A percentile compares a stretch with the other conserved stretches of the same genome.
phyloP scores from a whole-genome alignment of 2,329 filamentous ascomycete genomes.

The Coleophoma cylindrospora region DNA sequence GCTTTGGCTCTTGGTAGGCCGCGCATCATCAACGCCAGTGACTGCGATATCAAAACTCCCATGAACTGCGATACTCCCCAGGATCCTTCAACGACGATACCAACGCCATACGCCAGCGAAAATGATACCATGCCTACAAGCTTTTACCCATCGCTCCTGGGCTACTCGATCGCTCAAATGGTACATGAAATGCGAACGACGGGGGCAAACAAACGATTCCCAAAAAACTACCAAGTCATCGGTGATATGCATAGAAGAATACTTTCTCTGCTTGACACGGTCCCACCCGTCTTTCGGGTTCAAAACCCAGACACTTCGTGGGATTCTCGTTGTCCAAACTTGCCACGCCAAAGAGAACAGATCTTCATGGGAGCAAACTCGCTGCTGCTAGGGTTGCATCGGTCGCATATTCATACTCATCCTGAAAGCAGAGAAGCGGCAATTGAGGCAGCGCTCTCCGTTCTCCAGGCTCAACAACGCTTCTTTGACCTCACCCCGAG shows the following conservation, averaged over 20 bases:
- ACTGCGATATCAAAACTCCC: conserved; percentile 1
- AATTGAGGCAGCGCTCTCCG: not conserved
- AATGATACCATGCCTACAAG: not conserved
- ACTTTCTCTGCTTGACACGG: not conserved
- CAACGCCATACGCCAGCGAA: not conserved
- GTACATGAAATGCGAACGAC: not conserved
- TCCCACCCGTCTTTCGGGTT: conserved; percentile 1
- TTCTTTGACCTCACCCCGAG: not conserved
- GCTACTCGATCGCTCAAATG: not conserved
- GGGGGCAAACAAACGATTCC: not conserved
- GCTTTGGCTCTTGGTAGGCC: conserved; percentile 2
- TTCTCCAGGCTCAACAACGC: conserved; percentile 1
- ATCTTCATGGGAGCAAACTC: not conserved
- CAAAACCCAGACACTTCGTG: conserved; percentile 3
- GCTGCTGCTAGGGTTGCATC: conserved; percentile 1
- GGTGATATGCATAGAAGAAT: not conserved
- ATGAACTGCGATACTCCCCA: conserved; percentile 1
- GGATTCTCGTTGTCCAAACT: not conserved
- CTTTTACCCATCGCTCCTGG: not conserved
- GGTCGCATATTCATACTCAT: not conserved
- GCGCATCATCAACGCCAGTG: conserved; percentile 1
- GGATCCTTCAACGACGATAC: not conserved
- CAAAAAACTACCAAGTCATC: not conserved
- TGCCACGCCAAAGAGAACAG: not conserved
- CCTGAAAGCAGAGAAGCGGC: not conserved